Base-by-base conservation (phyloP, 495 filamentous ascomycete species). In the Tuber indicum region DNA sequence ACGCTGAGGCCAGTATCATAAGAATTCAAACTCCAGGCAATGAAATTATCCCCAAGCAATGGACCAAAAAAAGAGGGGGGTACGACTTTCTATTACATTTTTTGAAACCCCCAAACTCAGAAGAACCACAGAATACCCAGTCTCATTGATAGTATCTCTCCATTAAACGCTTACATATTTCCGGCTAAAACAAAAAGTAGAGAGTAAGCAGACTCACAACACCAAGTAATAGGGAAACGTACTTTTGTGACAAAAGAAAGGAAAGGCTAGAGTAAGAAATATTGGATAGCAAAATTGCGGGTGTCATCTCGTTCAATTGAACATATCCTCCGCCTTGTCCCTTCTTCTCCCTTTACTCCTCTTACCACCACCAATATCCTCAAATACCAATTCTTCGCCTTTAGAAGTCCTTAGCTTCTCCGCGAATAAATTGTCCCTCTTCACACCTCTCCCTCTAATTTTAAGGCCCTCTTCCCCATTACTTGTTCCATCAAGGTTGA, bases 261-360 rank as follows among this genome's bases (percentile, higher is more conserved):
- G 32, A 32, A 58, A 58, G n/a, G 19, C 16, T 47, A 47, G 47
- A 49, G 47, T 19, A 49, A 49, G 47, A 26, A 58, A 58, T 58
- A 32, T 32, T 36, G 26, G 12, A 66, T 17, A 4, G 58, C n/a
- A 66, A 66, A 66, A 66, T 36, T 17, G 26, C 26, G 14, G 16
- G 26, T 0, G 26, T 4, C 58, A 66, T 66, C 58, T 36, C 26
- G 26, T 36, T 75, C 78, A 81, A 42, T 75, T 74, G 79, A 82
- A 82, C 80, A 82, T 82, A 72, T 83, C 82, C n/a, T 81, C 82
- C 58, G 80, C 77, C 77, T 77, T 74, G 74, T 78, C 79, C 74
- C 82, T 80, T 42, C 81, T 74, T 43, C 76, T 70, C 6, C 75
- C 76, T 12, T 75, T 75, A n/a, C 74, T 49, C 36, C 74, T 76